Base-by-base conservation (phyloP, 371 early-diverging fungal genomes). In the Smittium mucronatum region DNA sequence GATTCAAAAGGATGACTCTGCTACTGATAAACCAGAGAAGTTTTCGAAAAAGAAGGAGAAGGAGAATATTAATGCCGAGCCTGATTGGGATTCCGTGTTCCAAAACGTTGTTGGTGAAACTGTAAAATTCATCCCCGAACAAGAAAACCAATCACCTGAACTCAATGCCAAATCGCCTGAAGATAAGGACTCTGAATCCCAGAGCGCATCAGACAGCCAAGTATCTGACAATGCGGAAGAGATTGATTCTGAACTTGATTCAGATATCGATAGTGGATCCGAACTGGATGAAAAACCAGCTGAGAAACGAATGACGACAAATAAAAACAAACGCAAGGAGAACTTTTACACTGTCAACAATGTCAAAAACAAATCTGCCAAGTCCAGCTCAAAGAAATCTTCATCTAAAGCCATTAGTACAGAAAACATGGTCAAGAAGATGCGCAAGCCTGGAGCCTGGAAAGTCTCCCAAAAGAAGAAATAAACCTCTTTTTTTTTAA, bases 71-170 rank as follows among this genome's bases (percentile, higher is more conserved):
- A 32, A 16, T 32, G 30, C 17, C 15, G 83, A 83, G 64, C 83
- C 86, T 57, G 91, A 91, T 71, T 93, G 93, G 93, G 93, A 95
- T 72, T 92, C 91, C 72, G 87, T 92, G 34, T 92, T 93, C 80
- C 88, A 86, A 65, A 86, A 83, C 71, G 93, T 89, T 33, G 90
- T 87, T 17, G 87, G 86, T 61, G 87, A 91, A 71, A 86, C 83
- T 25, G 86, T 80, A n/a, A 83, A 83, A 29, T 73, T 78, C 28
- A 80, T 83, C 58, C 78, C 75, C 36, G 81, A 35, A 36, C 31
- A 36, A 15, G 58, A 17, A 32, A 2, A 36, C 68, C 15, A 36
- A 25, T 28, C 1, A 1, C 36, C 17, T 0, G 59, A 60, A 2
- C 71, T 72, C 2, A 70, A 36, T 1, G 69, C 63, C 0, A 34